These are phyloP conservation scores for Cucurbita maxima DNA, from an alignment of 306 rosid species.

Conservation along the genomic window DNA sequence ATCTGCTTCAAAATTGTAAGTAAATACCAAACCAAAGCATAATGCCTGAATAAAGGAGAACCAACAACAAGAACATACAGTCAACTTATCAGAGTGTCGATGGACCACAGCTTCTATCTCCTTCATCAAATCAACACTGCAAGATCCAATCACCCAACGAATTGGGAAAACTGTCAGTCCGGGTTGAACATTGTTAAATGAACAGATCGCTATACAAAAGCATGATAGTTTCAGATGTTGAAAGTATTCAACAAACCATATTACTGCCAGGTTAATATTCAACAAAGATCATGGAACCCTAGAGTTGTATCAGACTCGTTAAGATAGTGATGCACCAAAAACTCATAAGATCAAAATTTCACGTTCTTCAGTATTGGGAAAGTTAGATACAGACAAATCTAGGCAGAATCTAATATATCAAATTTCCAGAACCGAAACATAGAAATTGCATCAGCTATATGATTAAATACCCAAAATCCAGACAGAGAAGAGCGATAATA, in stretches of 20 bases:
- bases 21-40: constrained; percentile 11
- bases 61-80: constrained; percentile 31
- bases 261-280: background rate
- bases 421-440: background rate
- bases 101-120: constrained; percentile 59
- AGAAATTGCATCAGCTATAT: background rate
- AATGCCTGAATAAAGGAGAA: constrained; percentile 5
- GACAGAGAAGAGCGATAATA: background rate
- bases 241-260: background rate
- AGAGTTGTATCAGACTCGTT: background rate
- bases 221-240: background rate
- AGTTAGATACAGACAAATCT: background rate
- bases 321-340: background rate
- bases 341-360: background rate
- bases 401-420: background rate
- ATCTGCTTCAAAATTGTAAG: constrained; percentile 25
- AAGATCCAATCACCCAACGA: constrained; percentile 19
- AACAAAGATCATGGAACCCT: background rate
- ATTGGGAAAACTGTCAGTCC: background rate
- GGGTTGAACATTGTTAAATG: background rate
- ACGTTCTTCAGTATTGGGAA: background rate
- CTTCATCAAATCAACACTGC: constrained; percentile 65
- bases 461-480: background rate
- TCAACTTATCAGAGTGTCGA: constrained; percentile 69
- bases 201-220: background rate